These are phyloP conservation scores for Clohesyomyces aquaticus DNA, from an alignment of 495 filamentous ascomycete genomes.

Conservation along the genomic window DNA sequence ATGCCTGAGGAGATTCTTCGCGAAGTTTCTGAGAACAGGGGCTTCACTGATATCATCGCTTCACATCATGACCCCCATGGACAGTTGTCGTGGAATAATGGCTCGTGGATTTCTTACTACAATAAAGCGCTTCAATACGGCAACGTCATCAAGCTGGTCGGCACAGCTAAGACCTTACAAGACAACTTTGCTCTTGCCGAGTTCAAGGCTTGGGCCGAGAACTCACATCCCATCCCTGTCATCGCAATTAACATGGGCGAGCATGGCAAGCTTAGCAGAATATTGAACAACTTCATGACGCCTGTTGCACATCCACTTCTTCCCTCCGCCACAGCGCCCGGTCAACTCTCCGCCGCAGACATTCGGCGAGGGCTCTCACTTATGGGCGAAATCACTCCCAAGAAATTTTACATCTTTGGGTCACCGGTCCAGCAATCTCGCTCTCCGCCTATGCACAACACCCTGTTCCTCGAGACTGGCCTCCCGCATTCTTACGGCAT, in stretches of 20 bases:
- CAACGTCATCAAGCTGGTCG: slow-evolving; percentile 93
- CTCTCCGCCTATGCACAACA: slow-evolving; percentile 88
- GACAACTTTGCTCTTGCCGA: slow-evolving; percentile 85
- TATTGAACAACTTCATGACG: slow-evolving; percentile 91
- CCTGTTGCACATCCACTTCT: slow-evolving; percentile 90
- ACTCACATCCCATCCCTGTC: slow-evolving; percentile 73
- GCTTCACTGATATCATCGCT: slow-evolving; percentile 81
- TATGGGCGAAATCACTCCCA: slow-evolving; percentile 76
- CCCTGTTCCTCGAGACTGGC: slow-evolving; percentile 75
- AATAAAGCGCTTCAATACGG: slow-evolving; percentile 85
- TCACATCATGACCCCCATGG: slow-evolving; percentile 90
- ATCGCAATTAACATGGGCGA: slow-evolving; percentile 98
- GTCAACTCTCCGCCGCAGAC: slow-evolving; percentile 89
- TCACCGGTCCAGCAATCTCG: slow-evolving; percentile 77
- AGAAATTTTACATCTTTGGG: slow-evolving; percentile 85
- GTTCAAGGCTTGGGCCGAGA: slow-evolving; percentile 77
- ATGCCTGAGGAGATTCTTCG: slow-evolving; percentile 75
- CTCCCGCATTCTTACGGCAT: slow-evolving; percentile 86
- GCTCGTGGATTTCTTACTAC: slow-evolving; percentile 84
- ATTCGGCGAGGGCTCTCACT: slow-evolving; percentile 77
- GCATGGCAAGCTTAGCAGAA: slow-evolving; percentile 82
- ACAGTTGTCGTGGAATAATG: slow-evolving; percentile 81
- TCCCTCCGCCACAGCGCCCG: slow-evolving; percentile 91
- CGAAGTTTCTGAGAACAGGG: slow-evolving; percentile 67
- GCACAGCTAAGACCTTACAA: slow-evolving; percentile 72